Evolutionary conservation across 148 eudicot species (phyloP).

Genomic region (Heliosperma pusillum): DNA sequence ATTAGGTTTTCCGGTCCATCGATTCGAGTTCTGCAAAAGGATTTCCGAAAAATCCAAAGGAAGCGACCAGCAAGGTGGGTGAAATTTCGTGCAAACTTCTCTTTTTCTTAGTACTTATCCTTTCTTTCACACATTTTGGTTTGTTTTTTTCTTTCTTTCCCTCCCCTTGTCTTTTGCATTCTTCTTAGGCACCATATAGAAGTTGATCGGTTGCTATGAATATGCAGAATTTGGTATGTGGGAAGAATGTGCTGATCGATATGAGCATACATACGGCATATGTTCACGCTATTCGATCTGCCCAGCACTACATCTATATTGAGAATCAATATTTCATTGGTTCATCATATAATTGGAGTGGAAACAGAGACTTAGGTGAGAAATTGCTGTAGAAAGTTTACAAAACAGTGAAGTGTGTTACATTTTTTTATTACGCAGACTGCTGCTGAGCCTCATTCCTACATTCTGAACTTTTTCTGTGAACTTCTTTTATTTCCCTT

Average conservation of each 20-base stretch:
- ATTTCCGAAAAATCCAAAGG: conserved; percentile 86
- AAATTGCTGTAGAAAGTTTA: neutral
- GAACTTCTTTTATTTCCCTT: neutral
- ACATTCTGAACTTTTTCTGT: neutral
- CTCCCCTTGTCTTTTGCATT: conserved; percentile 7
- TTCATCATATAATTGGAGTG: conserved; percentile 81
- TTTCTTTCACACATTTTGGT: neutral
- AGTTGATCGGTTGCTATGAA: conserved; percentile 24
- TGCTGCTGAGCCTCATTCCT: neutral
- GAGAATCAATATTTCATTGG: conserved; percentile 98
- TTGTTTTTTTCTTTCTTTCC: neutral
- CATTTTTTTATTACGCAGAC: neutral
- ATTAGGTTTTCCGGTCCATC: conserved; percentile 85
- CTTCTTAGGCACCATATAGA: conserved; percentile 1
- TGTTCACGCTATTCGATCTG: conserved; percentile 84
- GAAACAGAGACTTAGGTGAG: conserved; percentile 70
- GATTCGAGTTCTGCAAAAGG: conserved; percentile 86
- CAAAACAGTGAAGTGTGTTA: neutral
- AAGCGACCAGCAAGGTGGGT: conserved; percentile 63
- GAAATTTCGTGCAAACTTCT: neutral
- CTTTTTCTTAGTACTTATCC: neutral
- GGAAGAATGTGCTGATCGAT: conserved; percentile 89
- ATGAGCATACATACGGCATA: conserved; percentile 98
- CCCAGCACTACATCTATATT: conserved; percentile 86
- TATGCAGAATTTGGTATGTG: conserved; percentile 76